Percentiles rank a stretch among this genome's conserved stretches.
Evolutionary conservation across 768 basidiomycete species (phyloP).

Genomic region (Pisolithus marmoratus): DNA sequence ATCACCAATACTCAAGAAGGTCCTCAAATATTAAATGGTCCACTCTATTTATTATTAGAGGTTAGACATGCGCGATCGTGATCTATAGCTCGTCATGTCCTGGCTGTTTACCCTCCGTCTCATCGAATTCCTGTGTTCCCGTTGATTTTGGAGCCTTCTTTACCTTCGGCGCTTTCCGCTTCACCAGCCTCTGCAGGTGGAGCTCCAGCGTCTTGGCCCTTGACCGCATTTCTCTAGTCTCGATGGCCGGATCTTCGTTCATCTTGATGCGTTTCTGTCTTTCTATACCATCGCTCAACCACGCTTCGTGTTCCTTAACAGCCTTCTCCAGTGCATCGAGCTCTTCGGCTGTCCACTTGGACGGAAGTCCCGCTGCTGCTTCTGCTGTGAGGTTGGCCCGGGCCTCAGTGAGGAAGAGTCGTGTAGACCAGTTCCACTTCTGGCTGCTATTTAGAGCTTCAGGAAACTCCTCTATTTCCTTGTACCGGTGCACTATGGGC

Average conservation of each 20-base stretch:
- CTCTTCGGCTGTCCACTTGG: slow-evolving; percentile 86
- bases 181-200: slow-evolving; percentile 61
- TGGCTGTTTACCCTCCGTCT: slow-evolving; percentile 13
- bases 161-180: slow-evolving; percentile 61
- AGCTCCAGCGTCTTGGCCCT: slow-evolving; percentile 76
- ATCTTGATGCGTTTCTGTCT: slow-evolving; percentile 70
- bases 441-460: slow-evolving; percentile 76
- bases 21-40: too few relatives aligned
- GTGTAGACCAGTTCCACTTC: slow-evolving; percentile 85
- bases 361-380: slow-evolving; percentile 50
- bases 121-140: slow-evolving; percentile 12
- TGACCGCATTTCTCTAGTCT: slow-evolving; percentile 80
- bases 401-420: slow-evolving; percentile 82
- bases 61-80: not conserved
- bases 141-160: slow-evolving; percentile 40
- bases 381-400: slow-evolving; percentile 67
- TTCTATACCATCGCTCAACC: slow-evolving; percentile 79
- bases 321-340: slow-evolving; percentile 72
- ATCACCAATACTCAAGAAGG: not conserved
- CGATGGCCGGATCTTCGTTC: slow-evolving; percentile 82
- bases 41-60: too few relatives aligned
- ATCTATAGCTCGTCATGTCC: slow-evolving; percentile 28
- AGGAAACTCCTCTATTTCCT: slow-evolving; percentile 84
- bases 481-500: slow-evolving; percentile 81
- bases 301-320: slow-evolving; percentile 73